Evolutionary conservation across 371 early-diverging fungal genomes (phyloP).

Genomic region (Mucor sp.): DNA sequence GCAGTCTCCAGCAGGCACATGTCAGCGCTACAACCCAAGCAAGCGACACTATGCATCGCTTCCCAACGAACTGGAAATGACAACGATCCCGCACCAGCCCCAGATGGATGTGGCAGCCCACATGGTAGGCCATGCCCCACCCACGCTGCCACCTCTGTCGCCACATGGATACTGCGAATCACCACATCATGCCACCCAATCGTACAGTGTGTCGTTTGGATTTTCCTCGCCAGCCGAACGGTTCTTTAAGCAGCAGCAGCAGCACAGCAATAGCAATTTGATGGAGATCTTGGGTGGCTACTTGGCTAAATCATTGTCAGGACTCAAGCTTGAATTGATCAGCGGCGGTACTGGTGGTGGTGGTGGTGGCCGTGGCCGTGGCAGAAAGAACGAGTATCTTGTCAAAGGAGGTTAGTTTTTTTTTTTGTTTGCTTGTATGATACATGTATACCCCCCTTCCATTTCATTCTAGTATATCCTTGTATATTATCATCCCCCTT

Average conservation of each 20-base stretch:
- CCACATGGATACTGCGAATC: conserved; percentile 31
- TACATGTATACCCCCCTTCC: not conserved
- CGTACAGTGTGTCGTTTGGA: conserved; percentile 37
- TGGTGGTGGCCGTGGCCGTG: too few species aligned
- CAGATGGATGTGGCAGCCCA: conserved; percentile 38
- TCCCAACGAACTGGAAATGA: conserved; percentile 29
- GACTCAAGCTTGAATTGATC: conserved; percentile 46
- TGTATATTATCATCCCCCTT: not conserved
- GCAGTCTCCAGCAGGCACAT: conserved; percentile 9
- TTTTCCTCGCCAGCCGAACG: conserved; percentile 2
- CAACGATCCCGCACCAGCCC: conserved; percentile 31
- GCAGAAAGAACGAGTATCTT: conserved; percentile 33
- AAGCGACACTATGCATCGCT: not conserved
- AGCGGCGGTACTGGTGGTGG: too few species aligned
- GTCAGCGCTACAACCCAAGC: conserved; percentile 15
- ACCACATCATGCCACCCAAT: conserved; percentile 11
- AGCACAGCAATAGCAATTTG: conserved; percentile 21
- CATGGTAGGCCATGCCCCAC: conserved; percentile 21
- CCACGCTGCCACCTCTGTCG: conserved; percentile 6
- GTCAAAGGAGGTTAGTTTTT: conserved; percentile 52
- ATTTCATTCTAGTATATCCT: not conserved
- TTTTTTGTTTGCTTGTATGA: not conserved
- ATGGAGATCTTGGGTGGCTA: conserved; percentile 51
- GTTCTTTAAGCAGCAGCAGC: not conserved
- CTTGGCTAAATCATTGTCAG: conserved; percentile 47